Conservation (phyloP, 2,329 filamentous ascomycete genomes). For the Paraconiothyrium sp. region DNA sequence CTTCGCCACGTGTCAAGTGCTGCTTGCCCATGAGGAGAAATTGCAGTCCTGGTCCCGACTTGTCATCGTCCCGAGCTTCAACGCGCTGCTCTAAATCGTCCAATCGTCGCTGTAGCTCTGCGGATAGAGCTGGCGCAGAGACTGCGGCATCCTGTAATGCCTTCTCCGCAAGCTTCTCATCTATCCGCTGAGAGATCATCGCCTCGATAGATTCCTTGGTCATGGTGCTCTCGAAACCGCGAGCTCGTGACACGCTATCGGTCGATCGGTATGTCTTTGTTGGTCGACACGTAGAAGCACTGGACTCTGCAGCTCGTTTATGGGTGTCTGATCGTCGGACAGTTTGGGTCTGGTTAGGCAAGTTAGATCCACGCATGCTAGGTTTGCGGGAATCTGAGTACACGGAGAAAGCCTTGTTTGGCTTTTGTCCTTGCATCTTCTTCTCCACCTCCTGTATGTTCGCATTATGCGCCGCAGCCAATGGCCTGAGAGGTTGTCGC, state of each 20-base stretch:
- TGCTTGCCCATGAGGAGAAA: constrained; percentile 92
- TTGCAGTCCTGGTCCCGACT: constrained; percentile 81
- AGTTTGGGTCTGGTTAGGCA: constrained; percentile 45
- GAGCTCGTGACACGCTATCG: constrained; percentile 45
- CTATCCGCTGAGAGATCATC: constrained; percentile 90
- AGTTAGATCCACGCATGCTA: constrained; percentile 38
- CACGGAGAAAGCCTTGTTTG: constrained; percentile 84
- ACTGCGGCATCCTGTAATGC: constrained; percentile 66
- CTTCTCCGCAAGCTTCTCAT: constrained; percentile 85
- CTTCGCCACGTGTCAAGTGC: constrained; percentile 84
- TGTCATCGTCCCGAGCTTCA: constrained; percentile 74
- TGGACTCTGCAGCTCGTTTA: constrained; percentile 56
- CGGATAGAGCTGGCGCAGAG: constrained; percentile 66
- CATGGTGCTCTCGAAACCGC: constrained; percentile 49
- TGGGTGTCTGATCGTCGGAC: constrained; percentile 51
- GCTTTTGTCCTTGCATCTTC: constrained; percentile 69
- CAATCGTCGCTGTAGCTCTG: constrained; percentile 81
- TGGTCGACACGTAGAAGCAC: constrained; percentile 49
- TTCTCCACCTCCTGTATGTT: constrained; percentile 66
- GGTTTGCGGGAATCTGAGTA: constrained; percentile 71
- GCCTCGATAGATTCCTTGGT: constrained; percentile 80
- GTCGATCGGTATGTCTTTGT: constrained; percentile 50
- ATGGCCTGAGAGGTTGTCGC: constrained; percentile 81
- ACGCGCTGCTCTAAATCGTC: constrained; percentile 89
- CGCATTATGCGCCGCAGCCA: constrained; percentile 79